Conservation (phyloP, 1,284 basidiomycete genomes). For the Schizophyllum amplum region DNA sequence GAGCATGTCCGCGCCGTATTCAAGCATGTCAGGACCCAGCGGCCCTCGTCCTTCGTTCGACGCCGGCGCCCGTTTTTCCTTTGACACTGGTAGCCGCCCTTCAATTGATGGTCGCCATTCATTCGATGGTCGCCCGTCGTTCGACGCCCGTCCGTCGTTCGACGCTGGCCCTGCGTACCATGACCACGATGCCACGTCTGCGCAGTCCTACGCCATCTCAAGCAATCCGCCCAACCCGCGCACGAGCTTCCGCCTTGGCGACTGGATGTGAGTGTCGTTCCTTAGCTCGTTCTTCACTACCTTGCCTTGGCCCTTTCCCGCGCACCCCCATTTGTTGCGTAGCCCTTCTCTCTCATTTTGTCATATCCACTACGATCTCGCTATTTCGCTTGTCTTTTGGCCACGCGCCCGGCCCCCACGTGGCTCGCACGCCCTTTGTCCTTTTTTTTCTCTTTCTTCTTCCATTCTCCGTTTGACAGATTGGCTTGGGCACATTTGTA, state of each 20-base stretch:
- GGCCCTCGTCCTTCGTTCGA: too few species aligned
- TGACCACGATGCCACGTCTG: conserved; percentile 1
- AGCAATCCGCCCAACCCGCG: conserved; percentile 71
- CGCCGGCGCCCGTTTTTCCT: too few species aligned
- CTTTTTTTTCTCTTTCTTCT: too few species aligned
- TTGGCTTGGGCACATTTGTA: too few species aligned
- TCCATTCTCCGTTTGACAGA: too few species aligned
- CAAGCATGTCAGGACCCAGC: too few species aligned
- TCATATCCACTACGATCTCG: not conserved
- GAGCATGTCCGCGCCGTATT: too few species aligned
- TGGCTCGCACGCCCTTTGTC: too few species aligned
- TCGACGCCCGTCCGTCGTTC: conserved; percentile 10
- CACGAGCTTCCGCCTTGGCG: conserved; percentile 60
- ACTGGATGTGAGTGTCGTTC: conserved; percentile 63
- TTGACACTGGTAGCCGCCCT: too few species aligned
- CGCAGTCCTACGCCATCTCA: conserved; percentile 43
- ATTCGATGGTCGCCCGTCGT: conserved; percentile 4
- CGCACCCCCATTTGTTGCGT: conserved; percentile 7
- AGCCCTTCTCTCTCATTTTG: not conserved
- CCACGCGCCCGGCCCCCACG: too few species aligned
- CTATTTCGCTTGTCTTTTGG: not conserved
- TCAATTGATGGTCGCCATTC: too few species aligned
- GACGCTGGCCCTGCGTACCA: not conserved
- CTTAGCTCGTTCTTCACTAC: not conserved
- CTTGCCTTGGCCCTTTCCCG: conserved; percentile 1